Evolutionary conservation across 805 yeast genomes (phyloP).

Genomic region (Pichia kluyveri): DNA sequence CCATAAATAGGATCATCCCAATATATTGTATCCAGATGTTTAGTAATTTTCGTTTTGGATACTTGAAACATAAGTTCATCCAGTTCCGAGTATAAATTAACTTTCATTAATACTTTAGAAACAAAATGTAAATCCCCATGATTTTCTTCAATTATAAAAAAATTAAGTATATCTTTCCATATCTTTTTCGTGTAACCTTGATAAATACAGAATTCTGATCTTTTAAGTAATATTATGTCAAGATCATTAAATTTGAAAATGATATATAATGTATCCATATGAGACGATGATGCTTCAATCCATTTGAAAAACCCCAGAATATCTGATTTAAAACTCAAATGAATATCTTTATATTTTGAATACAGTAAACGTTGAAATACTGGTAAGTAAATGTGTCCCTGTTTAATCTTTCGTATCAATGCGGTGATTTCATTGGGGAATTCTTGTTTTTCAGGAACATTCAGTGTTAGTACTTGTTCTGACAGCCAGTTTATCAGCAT

Average conservation of each 20-base stretch:
- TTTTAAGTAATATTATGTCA: conserved; percentile 5
- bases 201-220: conserved; percentile 10
- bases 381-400: conserved; percentile 1
- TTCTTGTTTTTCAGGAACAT: not conserved
- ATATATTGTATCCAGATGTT: conserved; percentile 1
- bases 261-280: conserved; percentile 2
- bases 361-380: conserved; percentile 5
- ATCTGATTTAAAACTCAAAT: conserved; percentile 10
- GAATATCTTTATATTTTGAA: not conserved
- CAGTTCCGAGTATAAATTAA: conserved; percentile 17
- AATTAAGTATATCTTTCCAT: conserved; percentile 1
- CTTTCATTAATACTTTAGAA: conserved; percentile 12
- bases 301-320: conserved; percentile 2
- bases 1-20: conserved; percentile 23
- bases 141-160: not conserved
- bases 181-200: conserved; percentile 1
- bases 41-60: conserved; percentile 29
- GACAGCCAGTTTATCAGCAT: conserved; percentile 19
- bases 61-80: conserved; percentile 27
- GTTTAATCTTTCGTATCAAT: conserved; percentile 8
- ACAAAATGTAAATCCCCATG: conserved; percentile 9
- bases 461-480: conserved; percentile 1
- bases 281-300: conserved; percentile 3
- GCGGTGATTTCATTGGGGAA: conserved; percentile 17
- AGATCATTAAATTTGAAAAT: conserved; percentile 4